Evolutionary conservation across 345 rosid genomes (phyloP).

Genomic region (Acer negundo): DNA sequence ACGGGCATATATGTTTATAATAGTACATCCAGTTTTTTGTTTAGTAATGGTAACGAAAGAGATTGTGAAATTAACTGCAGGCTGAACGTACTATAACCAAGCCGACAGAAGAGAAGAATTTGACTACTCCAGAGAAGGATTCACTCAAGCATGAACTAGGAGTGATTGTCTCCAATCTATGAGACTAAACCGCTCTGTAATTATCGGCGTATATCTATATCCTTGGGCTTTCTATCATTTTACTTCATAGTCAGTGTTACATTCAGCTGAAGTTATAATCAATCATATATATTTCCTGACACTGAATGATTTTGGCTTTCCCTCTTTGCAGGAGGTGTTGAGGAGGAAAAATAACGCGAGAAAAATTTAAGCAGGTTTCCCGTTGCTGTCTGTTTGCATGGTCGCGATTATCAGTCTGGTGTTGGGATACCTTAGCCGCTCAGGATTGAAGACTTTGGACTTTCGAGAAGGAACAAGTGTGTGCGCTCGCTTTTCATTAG

Average conservation of each 20-base stretch:
- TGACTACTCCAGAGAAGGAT: conserved; percentile 36
- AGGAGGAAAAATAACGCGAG: conserved; percentile 24
- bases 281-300: too few relatives aligned
- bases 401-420: conserved; percentile 42
- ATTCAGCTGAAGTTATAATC: background rate
- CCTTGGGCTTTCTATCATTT: background rate
- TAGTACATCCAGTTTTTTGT: background rate
- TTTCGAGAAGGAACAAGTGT: background rate
- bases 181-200: too few relatives aligned
- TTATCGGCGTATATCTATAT: background rate
- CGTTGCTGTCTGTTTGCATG: conserved; percentile 44
- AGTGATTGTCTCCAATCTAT: conserved; percentile 17
- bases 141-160: conserved; percentile 39
- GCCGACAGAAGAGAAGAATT: conserved; percentile 43
- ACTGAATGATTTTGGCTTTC: background rate
- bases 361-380: conserved; percentile 46
- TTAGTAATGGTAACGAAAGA: background rate
- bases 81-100: conserved; percentile 43
- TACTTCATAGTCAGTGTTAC: background rate
- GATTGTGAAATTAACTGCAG: conserved; percentile 27
- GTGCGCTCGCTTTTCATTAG: background rate
- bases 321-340: conserved; percentile 37
- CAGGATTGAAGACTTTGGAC: conserved; percentile 7
- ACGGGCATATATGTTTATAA: background rate
- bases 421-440: conserved; percentile 37